Evolutionary conservation across 495 filamentous ascomycete species (phyloP).

Genomic region (Hypoxylon subgilvum): DNA sequence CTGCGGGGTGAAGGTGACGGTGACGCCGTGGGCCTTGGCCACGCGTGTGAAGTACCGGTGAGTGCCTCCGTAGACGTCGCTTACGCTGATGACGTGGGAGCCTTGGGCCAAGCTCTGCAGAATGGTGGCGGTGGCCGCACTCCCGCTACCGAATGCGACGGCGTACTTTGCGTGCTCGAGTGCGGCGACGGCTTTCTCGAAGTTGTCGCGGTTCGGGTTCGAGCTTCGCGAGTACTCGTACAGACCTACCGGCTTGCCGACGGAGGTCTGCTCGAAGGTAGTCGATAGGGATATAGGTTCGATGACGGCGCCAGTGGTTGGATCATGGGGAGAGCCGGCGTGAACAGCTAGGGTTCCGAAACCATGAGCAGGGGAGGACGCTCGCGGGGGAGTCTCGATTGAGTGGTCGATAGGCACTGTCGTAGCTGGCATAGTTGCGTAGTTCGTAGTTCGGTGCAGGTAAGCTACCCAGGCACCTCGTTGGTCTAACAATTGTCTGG

Average conservation of each 20-base stretch:
- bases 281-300: constrained; percentile 93
- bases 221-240: constrained; percentile 92
- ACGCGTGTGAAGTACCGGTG: constrained; percentile 99
- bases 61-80: constrained; percentile 96
- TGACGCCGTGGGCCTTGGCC: constrained; percentile 88
- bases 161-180: constrained; percentile 92
- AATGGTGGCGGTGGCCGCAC: constrained; percentile 89
- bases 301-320: constrained; percentile 91
- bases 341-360: constrained; percentile 96
- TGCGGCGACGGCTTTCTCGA: constrained; percentile 87
- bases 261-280: constrained; percentile 84
- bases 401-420: constrained; percentile 48
- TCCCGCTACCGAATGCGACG: constrained; percentile 93
- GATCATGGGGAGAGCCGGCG: constrained; percentile 88
- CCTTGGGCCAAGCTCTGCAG: constrained; percentile 91
- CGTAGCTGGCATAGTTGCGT: constrained; percentile 40
- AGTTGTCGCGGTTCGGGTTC: constrained; percentile 94
- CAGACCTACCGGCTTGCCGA: constrained; percentile 80
- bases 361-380: constrained; percentile 53
- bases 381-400: constrained; percentile 52
- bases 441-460: too few species aligned
- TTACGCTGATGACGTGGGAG: constrained; percentile 93
- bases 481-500: not conserved
- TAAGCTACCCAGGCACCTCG: not conserved
- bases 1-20: constrained; percentile 88